Percentiles rank a stretch among this genome's conserved stretches.
Evolutionary conservation across 495 filamentous ascomycete species (phyloP).

Genomic region (Aspergillus egyptiacus): DNA sequence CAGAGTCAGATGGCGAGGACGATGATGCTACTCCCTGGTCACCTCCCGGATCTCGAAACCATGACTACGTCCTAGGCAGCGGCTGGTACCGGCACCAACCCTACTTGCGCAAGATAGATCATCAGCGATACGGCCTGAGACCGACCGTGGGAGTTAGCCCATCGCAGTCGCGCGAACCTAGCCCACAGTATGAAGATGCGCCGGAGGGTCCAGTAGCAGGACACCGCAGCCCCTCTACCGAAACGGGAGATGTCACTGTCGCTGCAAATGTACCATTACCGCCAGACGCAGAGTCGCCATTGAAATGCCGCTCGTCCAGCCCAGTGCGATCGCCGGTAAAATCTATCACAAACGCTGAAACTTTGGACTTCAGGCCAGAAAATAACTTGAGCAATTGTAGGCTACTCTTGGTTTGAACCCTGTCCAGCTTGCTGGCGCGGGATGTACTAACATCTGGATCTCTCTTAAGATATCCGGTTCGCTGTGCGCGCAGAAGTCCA

Average conservation of each 20-base stretch:
- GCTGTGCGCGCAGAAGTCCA: constrained; percentile 79
- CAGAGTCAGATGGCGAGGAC: constrained; percentile 46
- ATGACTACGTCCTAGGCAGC: constrained; percentile 43
- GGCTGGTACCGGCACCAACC: constrained; percentile 59
- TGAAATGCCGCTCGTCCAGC: constrained; percentile 48
- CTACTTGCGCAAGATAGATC: constrained; percentile 33
- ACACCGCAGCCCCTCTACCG: constrained; percentile 25
- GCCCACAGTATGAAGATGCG: constrained; percentile 52
- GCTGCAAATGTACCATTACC: constrained; percentile 55
- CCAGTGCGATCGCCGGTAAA: constrained; percentile 32
- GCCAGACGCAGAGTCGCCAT: constrained; percentile 43
- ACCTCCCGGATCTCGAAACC: constrained; percentile 52
- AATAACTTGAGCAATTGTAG: constrained; percentile 51
- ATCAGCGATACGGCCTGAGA: constrained; percentile 33
- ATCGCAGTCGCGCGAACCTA: constrained; percentile 47
- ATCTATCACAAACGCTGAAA: constrained; percentile 28
- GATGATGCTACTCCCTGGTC: constrained; percentile 46
- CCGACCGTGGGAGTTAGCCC: constrained; percentile 42
- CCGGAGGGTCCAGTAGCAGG: constrained; percentile 31
- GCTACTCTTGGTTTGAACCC: constrained; percentile 27
- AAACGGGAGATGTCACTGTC: constrained; percentile 47
- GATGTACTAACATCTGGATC: constrained; percentile 28
- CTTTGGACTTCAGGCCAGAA: constrained; percentile 30
- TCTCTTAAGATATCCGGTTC: constrained; percentile 70
- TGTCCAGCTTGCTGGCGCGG: constrained; percentile 29